Evolutionary conservation across 305 asterid species (phyloP).

Genomic region (Coffea humblotiana): DNA sequence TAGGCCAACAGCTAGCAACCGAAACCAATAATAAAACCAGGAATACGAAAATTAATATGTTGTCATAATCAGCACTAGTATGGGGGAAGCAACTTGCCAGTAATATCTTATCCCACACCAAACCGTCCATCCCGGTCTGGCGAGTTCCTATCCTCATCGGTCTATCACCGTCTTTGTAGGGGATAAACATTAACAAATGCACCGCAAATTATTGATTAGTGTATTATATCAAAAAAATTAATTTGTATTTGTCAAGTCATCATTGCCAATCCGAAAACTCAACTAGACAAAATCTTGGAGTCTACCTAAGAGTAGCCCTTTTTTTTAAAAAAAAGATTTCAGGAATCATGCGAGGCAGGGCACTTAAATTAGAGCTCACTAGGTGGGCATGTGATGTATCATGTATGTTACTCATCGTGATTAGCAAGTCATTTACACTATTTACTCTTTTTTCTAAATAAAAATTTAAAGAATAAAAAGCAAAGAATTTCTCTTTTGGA

Average conservation of each 20-base stretch:
- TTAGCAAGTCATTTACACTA: too few species aligned
- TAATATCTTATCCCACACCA: background rate
- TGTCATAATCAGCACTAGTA: background rate
- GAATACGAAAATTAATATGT: too few species aligned
- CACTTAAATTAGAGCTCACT: background rate
- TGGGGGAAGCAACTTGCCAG: background rate
- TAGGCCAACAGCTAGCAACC: too few species aligned
- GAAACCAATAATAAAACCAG: too few species aligned
- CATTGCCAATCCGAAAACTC: background rate
- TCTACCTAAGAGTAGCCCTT: background rate
- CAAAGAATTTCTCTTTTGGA: too few species aligned
- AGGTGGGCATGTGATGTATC: background rate
- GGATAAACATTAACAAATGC: background rate
- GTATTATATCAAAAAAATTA: background rate
- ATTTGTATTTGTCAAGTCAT: background rate
- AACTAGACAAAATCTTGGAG: background rate
- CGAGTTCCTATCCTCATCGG: background rate
- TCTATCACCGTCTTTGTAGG: constrained; percentile 5
- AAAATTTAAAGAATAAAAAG: too few species aligned
- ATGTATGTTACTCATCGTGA: background rate
- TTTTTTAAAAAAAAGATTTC: background rate
- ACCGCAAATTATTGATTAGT: background rate
- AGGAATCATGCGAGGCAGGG: background rate
- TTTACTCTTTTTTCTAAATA: too few species aligned
- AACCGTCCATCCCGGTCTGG: background rate